Conservation (phyloP, 2,329 filamentous ascomycete genomes). For the Aspergillus terreus region DNA sequence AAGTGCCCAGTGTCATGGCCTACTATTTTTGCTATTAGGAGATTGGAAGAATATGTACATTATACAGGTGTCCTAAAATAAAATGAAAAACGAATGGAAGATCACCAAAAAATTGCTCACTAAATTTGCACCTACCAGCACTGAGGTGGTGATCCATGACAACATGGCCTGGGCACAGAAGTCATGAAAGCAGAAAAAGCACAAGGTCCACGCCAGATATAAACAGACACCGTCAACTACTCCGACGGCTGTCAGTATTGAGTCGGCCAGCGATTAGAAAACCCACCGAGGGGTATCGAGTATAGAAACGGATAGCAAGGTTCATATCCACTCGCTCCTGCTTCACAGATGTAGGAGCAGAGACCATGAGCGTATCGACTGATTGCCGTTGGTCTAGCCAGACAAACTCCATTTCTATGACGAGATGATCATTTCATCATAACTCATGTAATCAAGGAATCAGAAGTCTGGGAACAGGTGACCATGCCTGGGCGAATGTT, state of each 20-base stretch:
- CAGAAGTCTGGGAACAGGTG: constrained; percentile 74
- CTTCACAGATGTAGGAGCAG: background rate
- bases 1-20: constrained; percentile 3
- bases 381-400: constrained; percentile 1
- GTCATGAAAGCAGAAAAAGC: constrained; percentile 2
- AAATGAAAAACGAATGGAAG: constrained; percentile 9
- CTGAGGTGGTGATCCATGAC: background rate
- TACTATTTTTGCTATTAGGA: constrained; percentile 15
- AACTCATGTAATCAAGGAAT: constrained; percentile 29
- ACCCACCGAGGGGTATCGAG: constrained; percentile 5
- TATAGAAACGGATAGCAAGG: constrained; percentile 2
- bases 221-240: constrained; percentile 5
- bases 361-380: background rate
- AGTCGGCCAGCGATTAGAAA: constrained; percentile 19
- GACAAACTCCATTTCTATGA: constrained; percentile 7
- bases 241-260: constrained; percentile 18
- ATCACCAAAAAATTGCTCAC: constrained; percentile 1
- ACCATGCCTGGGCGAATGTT: constrained; percentile 56
- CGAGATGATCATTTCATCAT: constrained; percentile 30
- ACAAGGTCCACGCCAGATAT: constrained; percentile 4
- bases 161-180: background rate
- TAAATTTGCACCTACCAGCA: background rate
- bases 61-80: constrained; percentile 17
- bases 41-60: constrained; percentile 19
- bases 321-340: background rate